Base-by-base conservation (phyloP, 495 filamentous ascomycete genomes). In the Neurospora sp. region DNA sequence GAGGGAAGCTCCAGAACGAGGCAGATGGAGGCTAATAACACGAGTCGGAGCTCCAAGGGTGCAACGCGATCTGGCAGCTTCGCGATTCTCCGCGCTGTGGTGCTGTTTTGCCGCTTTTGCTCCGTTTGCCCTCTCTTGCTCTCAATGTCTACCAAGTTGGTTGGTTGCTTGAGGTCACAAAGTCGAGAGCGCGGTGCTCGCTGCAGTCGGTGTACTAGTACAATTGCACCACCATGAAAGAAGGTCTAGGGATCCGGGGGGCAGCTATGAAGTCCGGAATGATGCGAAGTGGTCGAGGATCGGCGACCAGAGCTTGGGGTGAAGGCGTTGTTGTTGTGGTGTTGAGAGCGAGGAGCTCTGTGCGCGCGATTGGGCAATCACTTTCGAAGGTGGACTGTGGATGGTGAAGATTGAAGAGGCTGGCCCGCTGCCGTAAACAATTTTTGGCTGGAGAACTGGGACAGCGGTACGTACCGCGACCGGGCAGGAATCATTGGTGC, bases 391-490 rank as follows among this genome's bases (percentile, higher is more conserved):
- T 61, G 53, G 53, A 61, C 53, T 61, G 53, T 61, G 53, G 53
- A 61, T 31, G 53, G 22, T 31, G 53, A 61, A 65, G 71, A 40
- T 59, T 73, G 61, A 74, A 77, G 73, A 75, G 76, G 77, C 72
- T 78, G 74, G 71, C 53, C 53, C 53, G 53, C 53, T 61, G 27
- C 73, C 70, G 71, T 80, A 78, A 80, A 80, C 79, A 80, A 80
- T 80, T 80, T 80, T 80, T 80, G 79, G 78, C 71, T 27, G 22
- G 53, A 35, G 53, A 31, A 16, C 53, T 35, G 53, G 22, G 22
- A 61, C 27, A 16, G 53, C 14, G 53, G 53, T 61, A 61, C 53
- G 53, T 61, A 61, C 53, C 53, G 53, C 53, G 27, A 61, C 53
- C 53, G 71, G 70, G 72, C 77, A 72, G 71, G 78, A 73, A 78